Evolutionary conservation across 805 yeast species (phyloP), one percentile per base, ranked within the genome.

Genomic region (Wickerhamomyces alni): DNA sequence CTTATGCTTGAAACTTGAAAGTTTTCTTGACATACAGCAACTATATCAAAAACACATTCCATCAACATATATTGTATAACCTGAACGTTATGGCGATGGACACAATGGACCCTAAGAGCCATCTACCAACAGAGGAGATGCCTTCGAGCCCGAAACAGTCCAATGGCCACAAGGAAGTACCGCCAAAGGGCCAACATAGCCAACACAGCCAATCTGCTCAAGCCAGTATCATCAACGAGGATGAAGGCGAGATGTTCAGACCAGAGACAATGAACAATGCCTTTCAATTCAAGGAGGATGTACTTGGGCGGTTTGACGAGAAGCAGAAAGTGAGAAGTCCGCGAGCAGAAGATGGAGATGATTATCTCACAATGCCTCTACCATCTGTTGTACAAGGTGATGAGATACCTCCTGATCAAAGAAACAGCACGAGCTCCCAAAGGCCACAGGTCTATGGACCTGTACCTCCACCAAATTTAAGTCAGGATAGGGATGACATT

Each of bases 311-410:
- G 9, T 33, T 29, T 12, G 17, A 34, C 6, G 48, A 45, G 8
- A 50, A 52, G 4, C 54, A 46, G 26, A 52, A 53, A 3, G 52
- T 48, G 9, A 54, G 47, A 6, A 56, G 46, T 2, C 58, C 55
- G 12, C 51, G 43, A 2, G 51, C 44, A 4, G 52, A 44, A 1
- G 52, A 46, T 8, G 59, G 49, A 1, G 45, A 49, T 10, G 56
- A 52, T 9, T 31, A 31, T 18, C 4, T 8, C 13, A 18, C 34
- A 5, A 5, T n/a, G 19, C 29, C 29, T 13, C 11, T 24, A 25
- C 29, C 28, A 2, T 11, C 19, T 17, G 31, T 12, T 22, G 21
- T 16, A 8, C 5, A 26, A 3, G 31, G 13, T 17, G 28, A 35
- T 5, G 4, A 17, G 7, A 15, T 19, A 8, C 21, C 25, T 25